phyloP scores from a whole-genome alignment of 441 rosid genomes.

The Corymbia calophylla region DNA sequence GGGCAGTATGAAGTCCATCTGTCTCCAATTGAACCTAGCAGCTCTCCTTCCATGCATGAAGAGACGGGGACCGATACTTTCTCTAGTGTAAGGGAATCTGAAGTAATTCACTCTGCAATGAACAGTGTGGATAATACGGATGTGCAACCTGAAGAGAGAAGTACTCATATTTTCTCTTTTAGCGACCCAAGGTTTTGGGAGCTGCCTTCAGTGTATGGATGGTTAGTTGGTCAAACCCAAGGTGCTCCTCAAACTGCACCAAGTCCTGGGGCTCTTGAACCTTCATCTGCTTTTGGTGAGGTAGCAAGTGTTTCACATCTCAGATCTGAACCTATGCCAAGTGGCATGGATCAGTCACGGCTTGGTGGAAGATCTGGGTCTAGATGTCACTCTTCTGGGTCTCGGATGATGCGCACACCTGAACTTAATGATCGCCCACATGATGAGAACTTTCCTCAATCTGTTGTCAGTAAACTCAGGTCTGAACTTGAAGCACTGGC shows the following conservation, averaged over 20 bases:
- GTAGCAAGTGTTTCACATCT: slow-evolving; percentile 24
- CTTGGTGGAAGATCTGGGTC: slow-evolving; percentile 51
- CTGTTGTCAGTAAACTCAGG: slow-evolving; percentile 47
- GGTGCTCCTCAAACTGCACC: slow-evolving; percentile 35
- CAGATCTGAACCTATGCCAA: slow-evolving; percentile 44
- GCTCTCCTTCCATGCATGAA: slow-evolving; percentile 16
- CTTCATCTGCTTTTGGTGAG: slow-evolving; percentile 18
- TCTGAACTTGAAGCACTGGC: slow-evolving; percentile 74
- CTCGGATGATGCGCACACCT: slow-evolving; percentile 27
- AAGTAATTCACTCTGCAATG: slow-evolving; percentile 27
- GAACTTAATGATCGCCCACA: slow-evolving; percentile 26
- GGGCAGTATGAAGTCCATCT: slow-evolving; percentile 33
- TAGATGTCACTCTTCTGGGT: slow-evolving; percentile 28
- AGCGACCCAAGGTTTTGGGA: slow-evolving; percentile 74
- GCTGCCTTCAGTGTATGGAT: slow-evolving; percentile 77
- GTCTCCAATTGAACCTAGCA: slow-evolving; percentile 43
- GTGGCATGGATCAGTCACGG: slow-evolving; percentile 36
- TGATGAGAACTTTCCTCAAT: slow-evolving; percentile 37
- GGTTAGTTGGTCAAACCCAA: slow-evolving; percentile 80
- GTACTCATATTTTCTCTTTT: slow-evolving; percentile 41
- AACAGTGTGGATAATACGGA: slow-evolving; percentile 60
- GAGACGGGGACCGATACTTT: slow-evolving; percentile 27
- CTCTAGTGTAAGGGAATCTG: slow-evolving; percentile 30
- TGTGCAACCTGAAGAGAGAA: slow-evolving; percentile 46
- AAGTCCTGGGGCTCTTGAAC: slow-evolving; percentile 35